Base-by-base conservation (phyloP, 202 grass and related monocot genomes). In the Saccharum hybrid region DNA sequence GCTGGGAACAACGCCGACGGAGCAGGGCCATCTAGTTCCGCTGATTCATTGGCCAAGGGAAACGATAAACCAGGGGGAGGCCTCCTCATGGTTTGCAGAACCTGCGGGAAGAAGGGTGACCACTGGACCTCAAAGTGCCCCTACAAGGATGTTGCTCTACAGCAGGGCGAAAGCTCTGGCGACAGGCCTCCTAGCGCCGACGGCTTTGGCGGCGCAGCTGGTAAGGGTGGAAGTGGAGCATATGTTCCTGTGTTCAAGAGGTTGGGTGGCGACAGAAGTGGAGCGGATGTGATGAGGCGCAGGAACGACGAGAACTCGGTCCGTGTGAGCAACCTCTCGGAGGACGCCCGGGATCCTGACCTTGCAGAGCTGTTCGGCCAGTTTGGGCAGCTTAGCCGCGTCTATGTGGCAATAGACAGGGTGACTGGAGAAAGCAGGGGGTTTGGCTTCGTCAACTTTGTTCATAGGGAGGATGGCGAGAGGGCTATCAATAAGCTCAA, bases 361-460 rank as follows among this genome's bases (percentile, higher is more conserved):
- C 63, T 92, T 10, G 71, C 88, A 0, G 87, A 88, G 42, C 88
- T 92, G 18, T 92, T 92, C 79, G 76, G 88, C 13, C 88, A 86
- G 5, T 92, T 94, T 74, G 92, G 92, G 8, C 78, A 79, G 0
- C 87, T 94, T 4, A 94, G 65, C 76, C 90, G 93, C 61, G 93
- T 95, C n/a, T 95, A 92, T 59, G 93, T 95, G 57, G 90, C 89
- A 0, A 68, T 92, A 7, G 90, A 95, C 74, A 85, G 92, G 51
- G 90, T 76, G 75, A 90, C 90, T 57, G 90, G 90, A 6, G 81
- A 63, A 23, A 97, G 90, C 64, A 90, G 94, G 76, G 92, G 94
- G 3, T 97, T 97, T 42, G 94, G 92, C 48, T 97, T 97, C 21
- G 88, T 97, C 81, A 97, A 94, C 77, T 97, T 94, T 8, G 86